A percentile compares a stretch with the other conserved stretches of the same genome.
Evolutionary conservation across 768 basidiomycete species (phyloP).

Genomic region (Leccinum disarticulatum): DNA sequence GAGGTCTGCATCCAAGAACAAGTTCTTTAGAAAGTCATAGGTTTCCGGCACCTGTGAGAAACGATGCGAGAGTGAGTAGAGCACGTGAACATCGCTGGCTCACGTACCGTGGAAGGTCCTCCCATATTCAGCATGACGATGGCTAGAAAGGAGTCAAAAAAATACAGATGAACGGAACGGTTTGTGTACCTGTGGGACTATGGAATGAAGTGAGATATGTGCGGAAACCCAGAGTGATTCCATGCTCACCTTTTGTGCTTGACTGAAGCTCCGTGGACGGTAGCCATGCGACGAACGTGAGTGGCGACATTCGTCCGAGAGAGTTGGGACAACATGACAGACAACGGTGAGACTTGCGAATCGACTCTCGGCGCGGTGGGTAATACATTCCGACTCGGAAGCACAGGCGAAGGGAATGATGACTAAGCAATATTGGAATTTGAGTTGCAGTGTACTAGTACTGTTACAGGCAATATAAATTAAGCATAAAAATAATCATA

Average conservation of each 20-base stretch:
- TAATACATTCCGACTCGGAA: background rate
- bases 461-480: background rate
- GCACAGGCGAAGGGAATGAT: background rate
- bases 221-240: background rate
- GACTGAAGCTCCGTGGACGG: slow-evolving; percentile 39
- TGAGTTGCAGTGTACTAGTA: too few relatives aligned
- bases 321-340: slow-evolving; percentile 32
- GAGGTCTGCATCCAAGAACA: slow-evolving; percentile 91
- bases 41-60: slow-evolving; percentile 80
- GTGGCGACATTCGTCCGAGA: slow-evolving; percentile 24
- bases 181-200: slow-evolving; percentile 61
- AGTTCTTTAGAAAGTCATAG: slow-evolving; percentile 85
- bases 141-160: slow-evolving; percentile 43
- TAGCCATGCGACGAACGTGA: slow-evolving; percentile 43
- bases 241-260: slow-evolving; percentile 44
- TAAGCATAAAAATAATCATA: background rate
- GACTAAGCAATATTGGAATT: slow-evolving; percentile 17
- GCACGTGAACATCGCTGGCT: background rate
- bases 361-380: background rate
- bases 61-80: slow-evolving; percentile 1
- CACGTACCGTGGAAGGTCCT: slow-evolving; percentile 83
- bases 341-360: background rate
- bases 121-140: slow-evolving; percentile 99
- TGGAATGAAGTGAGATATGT: slow-evolving; percentile 15
- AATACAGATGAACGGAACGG: background rate